These are phyloP conservation scores for Starmerella geochares DNA, from an alignment of 805 yeast species.

Conservation along the genomic window DNA sequence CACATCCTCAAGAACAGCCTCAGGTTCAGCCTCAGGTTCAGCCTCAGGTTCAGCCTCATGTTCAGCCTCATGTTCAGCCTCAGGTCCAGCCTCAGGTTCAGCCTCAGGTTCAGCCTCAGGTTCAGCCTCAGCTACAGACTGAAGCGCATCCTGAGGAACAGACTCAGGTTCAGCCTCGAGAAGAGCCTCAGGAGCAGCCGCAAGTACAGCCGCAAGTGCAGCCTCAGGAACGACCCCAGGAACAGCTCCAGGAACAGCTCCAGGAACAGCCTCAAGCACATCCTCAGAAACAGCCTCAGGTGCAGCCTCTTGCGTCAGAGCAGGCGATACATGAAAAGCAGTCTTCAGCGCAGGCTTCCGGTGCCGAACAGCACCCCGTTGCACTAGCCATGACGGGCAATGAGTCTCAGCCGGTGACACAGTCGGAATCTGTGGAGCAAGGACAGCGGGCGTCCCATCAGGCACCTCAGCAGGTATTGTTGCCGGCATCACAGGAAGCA, in stretches of 20 bases:
- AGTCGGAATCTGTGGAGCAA: too few relatives aligned
- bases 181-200: conserved; percentile 25
- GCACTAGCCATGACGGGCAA: too few relatives aligned
- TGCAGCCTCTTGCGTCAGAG: too few relatives aligned
- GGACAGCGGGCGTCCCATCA: too few relatives aligned
- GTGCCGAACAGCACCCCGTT: too few relatives aligned
- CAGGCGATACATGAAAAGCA: too few relatives aligned
- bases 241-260: neutral
- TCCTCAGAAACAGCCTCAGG: neutral
- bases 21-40: conserved; percentile 2
- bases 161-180: neutral
- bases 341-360: too few relatives aligned
- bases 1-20: neutral
- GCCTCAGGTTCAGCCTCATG: conserved; percentile 10
- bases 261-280: neutral
- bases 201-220: neutral
- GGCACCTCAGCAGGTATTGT: too few relatives aligned
- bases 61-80: conserved; percentile 2
- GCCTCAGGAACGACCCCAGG: neutral
- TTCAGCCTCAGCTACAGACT: neutral
- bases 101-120: neutral
- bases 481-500: too few relatives aligned
- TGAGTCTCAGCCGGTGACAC: too few relatives aligned
- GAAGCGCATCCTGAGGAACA: neutral
- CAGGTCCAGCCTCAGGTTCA: neutral